Evolutionary conservation across 2,329 filamentous ascomycete genomes (phyloP), one percentile per base, ranked within the genome.

Genomic region (Calonectria pseudoreteaudii): DNA sequence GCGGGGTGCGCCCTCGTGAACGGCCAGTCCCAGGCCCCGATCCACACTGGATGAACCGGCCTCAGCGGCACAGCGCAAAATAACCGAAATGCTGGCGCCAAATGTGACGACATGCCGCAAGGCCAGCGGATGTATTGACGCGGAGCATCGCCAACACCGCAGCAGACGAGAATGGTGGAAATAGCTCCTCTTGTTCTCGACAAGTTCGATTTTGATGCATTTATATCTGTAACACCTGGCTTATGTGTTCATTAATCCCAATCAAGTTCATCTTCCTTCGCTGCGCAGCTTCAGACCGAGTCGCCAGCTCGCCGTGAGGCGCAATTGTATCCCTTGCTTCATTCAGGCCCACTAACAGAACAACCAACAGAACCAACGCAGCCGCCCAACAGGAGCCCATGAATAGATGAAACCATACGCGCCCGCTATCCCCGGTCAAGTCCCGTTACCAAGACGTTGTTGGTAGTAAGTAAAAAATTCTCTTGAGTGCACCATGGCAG

Each of bases 401-500:
- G 41, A 41, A 41, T 62, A 62, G 56, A 41, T 26, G 56, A 62
- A 62, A 62, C 34, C 34, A 38, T 62, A 62, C 56, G 56, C 56
- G 34, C 56, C 56, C 56, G 34, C 23, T 36, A 20, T 18, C n/a
- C 56, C 56, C 34, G 23, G 36, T 20, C 23, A 38, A 28, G 34
- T 26, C 56, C 56, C 56, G 56, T 62, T 62, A 14, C 56, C 56
- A 62, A 62, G 56, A 41, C 56, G 56, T 60, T 49, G 65, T 66
- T 41, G 41, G 65, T 11, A 58, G 47, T 16, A 36, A 10, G 36
- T 44, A n/a, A 14, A 31, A 60, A 23, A 66, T 31, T 23, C 38
- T 28, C 13, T 14, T 28, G 20, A 20, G 72, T 75, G 74, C 74
- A 74, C 68, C 53, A 50, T 71, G 66, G 67, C 31, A 70, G 62